Percentiles rank a stretch among this genome's conserved stretches.
These are phyloP conservation scores for Microbotryomycetes sp. DNA, from an alignment of 1,284 basidiomycete species.

Conservation along the genomic window DNA sequence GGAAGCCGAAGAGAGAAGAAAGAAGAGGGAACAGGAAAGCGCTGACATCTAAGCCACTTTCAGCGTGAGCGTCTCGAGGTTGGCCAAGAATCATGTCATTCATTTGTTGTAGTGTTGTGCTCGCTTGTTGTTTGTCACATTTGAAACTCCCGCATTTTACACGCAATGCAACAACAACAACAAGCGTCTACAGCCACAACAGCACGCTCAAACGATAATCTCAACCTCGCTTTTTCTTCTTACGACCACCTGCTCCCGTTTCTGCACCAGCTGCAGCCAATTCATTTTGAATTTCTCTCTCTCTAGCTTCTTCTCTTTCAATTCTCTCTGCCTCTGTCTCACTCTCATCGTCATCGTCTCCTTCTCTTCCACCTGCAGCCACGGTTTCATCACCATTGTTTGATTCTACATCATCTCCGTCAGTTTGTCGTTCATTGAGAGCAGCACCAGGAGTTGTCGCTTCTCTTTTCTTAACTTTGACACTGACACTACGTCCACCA, in stretches of 20 bases:
- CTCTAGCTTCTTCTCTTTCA: neutral
- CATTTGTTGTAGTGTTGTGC: neutral
- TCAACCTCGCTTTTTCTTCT: neutral
- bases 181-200: neutral
- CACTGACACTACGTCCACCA: neutral
- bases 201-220: neutral
- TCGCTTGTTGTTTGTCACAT: neutral
- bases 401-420: neutral
- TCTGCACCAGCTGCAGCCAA: neutral
- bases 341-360: neutral
- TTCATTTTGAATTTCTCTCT: neutral
- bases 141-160: too few species aligned
- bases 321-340: neutral
- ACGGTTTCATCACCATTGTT: too few species aligned
- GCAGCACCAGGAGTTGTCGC: neutral
- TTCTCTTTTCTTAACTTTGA: neutral
- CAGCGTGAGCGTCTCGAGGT: neutral
- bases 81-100: neutral
- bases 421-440: neutral
- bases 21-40: constrained; percentile 22
- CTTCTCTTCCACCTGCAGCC: neutral
- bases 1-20: constrained; percentile 34
- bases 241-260: neutral
- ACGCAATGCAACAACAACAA: too few species aligned
- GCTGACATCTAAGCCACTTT: neutral